These are phyloP conservation scores for Cichorium intybus DNA, from an alignment of 140 eudicot species.

Conservation along the genomic window DNA sequence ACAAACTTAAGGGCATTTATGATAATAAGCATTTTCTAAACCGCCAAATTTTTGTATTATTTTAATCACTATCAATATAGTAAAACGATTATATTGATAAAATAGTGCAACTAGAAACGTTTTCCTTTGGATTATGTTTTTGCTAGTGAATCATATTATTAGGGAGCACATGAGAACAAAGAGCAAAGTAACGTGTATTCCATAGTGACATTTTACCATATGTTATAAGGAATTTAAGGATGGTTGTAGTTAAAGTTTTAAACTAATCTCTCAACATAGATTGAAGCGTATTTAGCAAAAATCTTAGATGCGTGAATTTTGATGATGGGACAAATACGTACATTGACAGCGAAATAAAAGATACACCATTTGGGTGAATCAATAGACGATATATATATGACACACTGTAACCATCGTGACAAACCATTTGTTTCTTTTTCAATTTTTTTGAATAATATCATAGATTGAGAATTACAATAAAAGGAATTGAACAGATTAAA, in stretches of 20 bases:
- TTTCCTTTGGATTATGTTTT: too few relatives aligned
- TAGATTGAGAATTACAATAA: conserved; percentile 10
- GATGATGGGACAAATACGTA: too few relatives aligned
- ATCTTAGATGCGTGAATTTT: background rate
- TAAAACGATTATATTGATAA: too few relatives aligned
- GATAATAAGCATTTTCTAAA: too few relatives aligned
- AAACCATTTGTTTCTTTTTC: background rate
- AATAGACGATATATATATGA: background rate
- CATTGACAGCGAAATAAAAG: background rate
- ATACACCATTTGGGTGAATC: background rate
- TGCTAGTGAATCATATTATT: too few relatives aligned
- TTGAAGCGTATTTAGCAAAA: background rate
- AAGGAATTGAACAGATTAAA: conserved; percentile 19
- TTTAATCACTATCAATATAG: too few relatives aligned
- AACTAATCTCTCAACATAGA: background rate
- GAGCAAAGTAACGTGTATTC: too few relatives aligned
- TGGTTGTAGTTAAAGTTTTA: too few relatives aligned
- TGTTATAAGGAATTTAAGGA: background rate
- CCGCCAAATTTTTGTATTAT: too few relatives aligned
- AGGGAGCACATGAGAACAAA: too few relatives aligned
- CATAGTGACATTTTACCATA: background rate
- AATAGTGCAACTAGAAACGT: too few relatives aligned
- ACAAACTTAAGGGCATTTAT: too few relatives aligned
- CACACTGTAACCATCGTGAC: background rate
- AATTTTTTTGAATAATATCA: background rate